Conservation (phyloP, 306 rosid genomes). For the Quercus mongolica region DNA sequence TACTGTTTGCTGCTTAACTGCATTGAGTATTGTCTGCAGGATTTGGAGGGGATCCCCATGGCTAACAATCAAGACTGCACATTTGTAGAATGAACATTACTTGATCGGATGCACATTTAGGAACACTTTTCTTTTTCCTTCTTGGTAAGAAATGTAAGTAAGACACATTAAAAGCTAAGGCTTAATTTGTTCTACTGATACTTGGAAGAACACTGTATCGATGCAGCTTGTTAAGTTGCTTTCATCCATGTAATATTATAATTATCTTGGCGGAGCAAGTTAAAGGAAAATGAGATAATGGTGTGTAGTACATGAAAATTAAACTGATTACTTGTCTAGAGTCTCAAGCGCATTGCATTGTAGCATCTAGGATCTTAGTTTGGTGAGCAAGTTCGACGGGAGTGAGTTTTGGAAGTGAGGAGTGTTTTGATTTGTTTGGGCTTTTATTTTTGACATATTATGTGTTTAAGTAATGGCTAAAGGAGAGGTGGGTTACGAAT, state of each 20-base stretch:
- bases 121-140: neutral
- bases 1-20: constrained; percentile 41
- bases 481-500: no score
- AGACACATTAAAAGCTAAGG: neutral
- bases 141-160: neutral
- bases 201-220: neutral
- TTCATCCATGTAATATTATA: neutral
- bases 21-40: constrained; percentile 62
- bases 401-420: no score
- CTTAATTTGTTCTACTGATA: neutral
- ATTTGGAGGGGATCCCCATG: constrained; percentile 90
- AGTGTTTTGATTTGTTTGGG: no score
- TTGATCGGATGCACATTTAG: neutral
- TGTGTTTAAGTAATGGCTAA: no score
- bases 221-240: neutral
- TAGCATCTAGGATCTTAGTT: no score
- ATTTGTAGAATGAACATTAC: constrained; percentile 32
- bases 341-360: no score
- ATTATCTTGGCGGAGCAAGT: neutral
- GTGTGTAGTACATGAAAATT: neutral
- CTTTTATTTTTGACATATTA: no score
- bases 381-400: no score
- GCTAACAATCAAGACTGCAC: constrained; percentile 74
- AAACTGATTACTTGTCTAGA: neutral
- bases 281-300: no score